Evolutionary conservation across 73 alveolate species (phyloP).

Genomic region (Paramecium tetraurelia): DNA sequence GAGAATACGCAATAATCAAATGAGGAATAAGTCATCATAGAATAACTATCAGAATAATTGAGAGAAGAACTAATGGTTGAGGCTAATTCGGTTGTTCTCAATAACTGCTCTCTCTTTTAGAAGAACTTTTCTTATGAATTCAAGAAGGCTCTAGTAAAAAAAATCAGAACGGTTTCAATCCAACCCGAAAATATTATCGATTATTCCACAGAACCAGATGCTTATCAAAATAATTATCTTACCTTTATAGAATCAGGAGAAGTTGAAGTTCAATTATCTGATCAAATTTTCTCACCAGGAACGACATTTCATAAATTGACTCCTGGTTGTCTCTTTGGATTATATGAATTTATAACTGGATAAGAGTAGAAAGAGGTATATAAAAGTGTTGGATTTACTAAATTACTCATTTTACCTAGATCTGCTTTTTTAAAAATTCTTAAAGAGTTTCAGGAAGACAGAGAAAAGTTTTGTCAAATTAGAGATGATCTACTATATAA

Average conservation of each 20-base stretch:
- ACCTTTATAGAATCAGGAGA: conserved; percentile 34
- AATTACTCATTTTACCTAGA: background rate
- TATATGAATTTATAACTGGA: conserved; percentile 16
- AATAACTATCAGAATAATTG: conserved; percentile 15
- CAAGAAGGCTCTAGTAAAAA: background rate
- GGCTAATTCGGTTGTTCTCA: background rate
- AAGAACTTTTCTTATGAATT: background rate
- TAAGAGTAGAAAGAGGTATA: background rate
- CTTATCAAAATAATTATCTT: background rate
- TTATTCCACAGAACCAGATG: background rate
- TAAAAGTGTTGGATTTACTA: conserved; percentile 21
- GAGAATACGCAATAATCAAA: background rate
- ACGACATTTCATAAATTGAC: background rate
- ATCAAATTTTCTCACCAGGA: background rate
- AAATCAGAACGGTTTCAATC: background rate
- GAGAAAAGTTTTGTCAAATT: conserved; percentile 18
- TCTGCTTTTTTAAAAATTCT: background rate
- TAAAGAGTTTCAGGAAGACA: conserved; percentile 19
- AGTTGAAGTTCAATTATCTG: background rate
- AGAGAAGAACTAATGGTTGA: conserved; percentile 4
- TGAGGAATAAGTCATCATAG: conserved; percentile 7
- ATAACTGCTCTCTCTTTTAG: background rate
- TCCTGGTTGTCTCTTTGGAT: conserved; percentile 5
- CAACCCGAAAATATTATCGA: conserved; percentile 25
- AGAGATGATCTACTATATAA: background rate